A percentile compares a stretch with the other conserved stretches of the same genome.
Conservation (phyloP, 1,284 basidiomycete species). For the Clitocybe nebularis region DNA sequence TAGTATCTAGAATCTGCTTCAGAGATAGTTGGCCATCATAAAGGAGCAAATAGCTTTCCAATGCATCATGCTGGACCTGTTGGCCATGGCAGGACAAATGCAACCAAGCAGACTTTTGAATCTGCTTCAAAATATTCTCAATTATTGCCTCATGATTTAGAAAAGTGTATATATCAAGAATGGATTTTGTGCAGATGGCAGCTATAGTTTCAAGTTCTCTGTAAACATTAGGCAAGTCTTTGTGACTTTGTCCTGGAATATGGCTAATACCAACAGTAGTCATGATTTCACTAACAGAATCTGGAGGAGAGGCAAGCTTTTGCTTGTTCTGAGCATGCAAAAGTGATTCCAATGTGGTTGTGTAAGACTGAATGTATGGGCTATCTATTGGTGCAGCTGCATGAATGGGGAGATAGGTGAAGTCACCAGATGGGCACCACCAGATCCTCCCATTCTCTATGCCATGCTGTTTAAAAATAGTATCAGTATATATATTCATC, state of each 20-base stretch:
- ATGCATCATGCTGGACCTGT: slow-evolving; percentile 12
- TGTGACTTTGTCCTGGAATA: background rate
- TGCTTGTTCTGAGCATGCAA: slow-evolving; percentile 4
- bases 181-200: background rate
- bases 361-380: slow-evolving; percentile 6
- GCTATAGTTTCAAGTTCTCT: slow-evolving; percentile 6
- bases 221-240: background rate
- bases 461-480: slow-evolving; percentile 2
- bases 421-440: slow-evolving; percentile 19
- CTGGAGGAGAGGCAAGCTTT: background rate
- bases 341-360: slow-evolving; percentile 8
- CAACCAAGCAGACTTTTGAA: slow-evolving; percentile 11
- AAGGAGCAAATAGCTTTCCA: slow-evolving; percentile 14
- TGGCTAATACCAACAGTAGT: slow-evolving; percentile 5
- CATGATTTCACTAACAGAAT: no score
- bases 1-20: slow-evolving; percentile 6
- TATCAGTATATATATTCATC: background rate
- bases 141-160: slow-evolving; percentile 7
- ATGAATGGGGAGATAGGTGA: slow-evolving; percentile 15
- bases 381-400: slow-evolving; percentile 10
- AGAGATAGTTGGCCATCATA: slow-evolving; percentile 12
- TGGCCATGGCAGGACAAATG: slow-evolving; percentile 18
- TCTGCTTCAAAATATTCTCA: slow-evolving; percentile 6
- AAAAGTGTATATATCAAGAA: background rate
- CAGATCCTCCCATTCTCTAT: slow-evolving; percentile 12